Percentiles rank a stretch among this genome's conserved stretches.
Conservation (phyloP, 345 rosid genomes). For the Anacardium occidentale region DNA sequence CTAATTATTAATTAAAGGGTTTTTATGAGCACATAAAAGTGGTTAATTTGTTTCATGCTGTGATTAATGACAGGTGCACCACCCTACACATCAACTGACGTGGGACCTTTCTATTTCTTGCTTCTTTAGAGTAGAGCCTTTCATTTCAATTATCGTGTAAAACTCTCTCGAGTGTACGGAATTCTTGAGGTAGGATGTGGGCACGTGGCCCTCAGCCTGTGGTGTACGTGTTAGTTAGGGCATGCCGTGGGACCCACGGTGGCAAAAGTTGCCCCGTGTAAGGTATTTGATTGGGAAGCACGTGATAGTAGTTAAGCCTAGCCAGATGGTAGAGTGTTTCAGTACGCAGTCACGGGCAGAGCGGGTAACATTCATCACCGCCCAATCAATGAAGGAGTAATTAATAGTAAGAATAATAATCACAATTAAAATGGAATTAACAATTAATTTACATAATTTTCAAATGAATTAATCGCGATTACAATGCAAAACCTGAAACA, state of each 20-base stretch:
- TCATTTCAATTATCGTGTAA: no score
- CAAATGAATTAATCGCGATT: no score
- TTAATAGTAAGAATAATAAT: not conserved
- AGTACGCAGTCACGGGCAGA: slow-evolving; percentile 14
- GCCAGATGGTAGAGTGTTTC: not conserved
- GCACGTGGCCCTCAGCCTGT: slow-evolving; percentile 17
- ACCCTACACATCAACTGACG: not conserved
- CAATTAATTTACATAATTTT: no score
- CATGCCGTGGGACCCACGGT: slow-evolving; percentile 12
- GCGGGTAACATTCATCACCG: slow-evolving; percentile 11
- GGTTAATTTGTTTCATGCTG: no score
- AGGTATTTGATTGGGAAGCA: slow-evolving; percentile 8
- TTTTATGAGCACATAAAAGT: no score
- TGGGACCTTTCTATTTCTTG: not conserved
- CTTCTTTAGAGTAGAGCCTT: not conserved
- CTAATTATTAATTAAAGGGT: no score
- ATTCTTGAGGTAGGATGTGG: not conserved
- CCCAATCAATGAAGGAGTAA: slow-evolving; percentile 4
- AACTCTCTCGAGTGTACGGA: no score
- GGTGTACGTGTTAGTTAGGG: not conserved
- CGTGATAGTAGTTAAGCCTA: slow-evolving; percentile 15
- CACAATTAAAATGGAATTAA: no score
- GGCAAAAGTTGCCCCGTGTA: slow-evolving; percentile 15
- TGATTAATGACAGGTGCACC: no score
- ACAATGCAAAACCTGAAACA: no score